Base-by-base conservation (phyloP, 805 yeast species). In the Ogataea angusta region DNA sequence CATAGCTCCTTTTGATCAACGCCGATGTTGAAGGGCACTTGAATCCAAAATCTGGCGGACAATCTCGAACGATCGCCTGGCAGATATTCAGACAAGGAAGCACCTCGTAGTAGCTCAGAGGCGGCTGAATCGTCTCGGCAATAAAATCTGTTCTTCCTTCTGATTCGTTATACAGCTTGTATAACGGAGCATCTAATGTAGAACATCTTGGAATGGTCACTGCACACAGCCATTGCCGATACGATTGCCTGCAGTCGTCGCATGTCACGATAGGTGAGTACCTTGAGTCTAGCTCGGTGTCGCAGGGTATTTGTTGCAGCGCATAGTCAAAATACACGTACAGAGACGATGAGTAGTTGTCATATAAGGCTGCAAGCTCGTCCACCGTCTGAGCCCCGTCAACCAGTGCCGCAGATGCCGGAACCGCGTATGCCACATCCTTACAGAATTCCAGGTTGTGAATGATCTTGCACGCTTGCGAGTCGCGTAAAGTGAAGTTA, bases 141-240 rank as follows among this genome's bases (percentile, higher is more conserved):
- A 91, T 70, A 47, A 73, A 76, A 5, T 65, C 63, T 51, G 75
- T 85, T 47, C 99, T 71, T 9, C 85, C 80, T 4, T 67, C 59
- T 12, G 70, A 70, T 5, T 66, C 66, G 3, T 64, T 60, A 24
- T 95, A 68, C 19, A 51, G 42, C 15, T 62, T 59, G 57, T 73
- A 80, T 6, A 75, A 75, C 0, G 70, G 51, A 7, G 64, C 45
- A 6, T 73, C 57, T 10, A 58, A 48, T 10, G 83, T 79, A 2
- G 86, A 70, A 53, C 99, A 91, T 22, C 97, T 68, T 0, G 98
- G 98, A 5, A 91, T 85, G 0, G 88, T 70, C 4, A 88, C 87
- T 0, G 95, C 72, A 63, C 99, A 91, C 14, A 93, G 70, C 99
- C 99, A 91, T 52, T 81, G 72, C 52, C 77, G 79, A 60, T 91